Evolutionary conservation across 805 yeast genomes (phyloP), one percentile per base, ranked within the genome.

Genomic region (Cyberlindnera saturnus): DNA sequence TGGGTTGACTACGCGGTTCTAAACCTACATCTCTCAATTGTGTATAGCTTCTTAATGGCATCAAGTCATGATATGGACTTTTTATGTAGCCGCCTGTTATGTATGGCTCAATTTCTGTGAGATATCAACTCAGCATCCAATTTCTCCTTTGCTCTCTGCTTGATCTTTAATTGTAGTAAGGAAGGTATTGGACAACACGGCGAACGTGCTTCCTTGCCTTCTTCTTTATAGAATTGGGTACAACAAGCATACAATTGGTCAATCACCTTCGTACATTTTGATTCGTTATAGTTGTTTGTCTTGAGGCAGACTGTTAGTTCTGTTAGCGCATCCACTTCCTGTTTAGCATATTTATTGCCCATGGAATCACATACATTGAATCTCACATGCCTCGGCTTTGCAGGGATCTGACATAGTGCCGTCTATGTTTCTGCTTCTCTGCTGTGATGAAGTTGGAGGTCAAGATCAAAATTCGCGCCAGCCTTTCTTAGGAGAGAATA

Each of bases 171-270:
- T 50, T 71, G 67, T 10, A 88, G 70, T 37, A 84, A 61, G 28
- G 71, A 70, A 16, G 87, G 84, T 43, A 73, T 71, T 1, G 96
- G 96, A 63, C 96, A 89, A 55, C 95, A 86, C 4, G 81, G 77
- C 5, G 89, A 77, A 38, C 74, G 67, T 11, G 81, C 77, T 0
- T 74, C 79, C 6, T 63, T 61, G 0, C 91, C 91, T 19, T 79
- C 68, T 5, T 70, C 69, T 34, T 67, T 59, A 61, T 89, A 89
- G 60, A 82, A 85, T 31, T 64, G 56, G 39, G 73, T 66, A 57
- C 97, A 89, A 60, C 97, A 89, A 10, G 68, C 71, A 62, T 89
- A 90, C 20, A 89, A 64, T 38, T 73, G 67, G 56, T 83, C 89
- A 30, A 90, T 87, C 10, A 73, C 64, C 45, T 71, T 69, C 8